These are phyloP conservation scores for Aegilops umbellulata DNA, from an alignment of 176 grass and related monocot genomes.

Conservation along the genomic window DNA sequence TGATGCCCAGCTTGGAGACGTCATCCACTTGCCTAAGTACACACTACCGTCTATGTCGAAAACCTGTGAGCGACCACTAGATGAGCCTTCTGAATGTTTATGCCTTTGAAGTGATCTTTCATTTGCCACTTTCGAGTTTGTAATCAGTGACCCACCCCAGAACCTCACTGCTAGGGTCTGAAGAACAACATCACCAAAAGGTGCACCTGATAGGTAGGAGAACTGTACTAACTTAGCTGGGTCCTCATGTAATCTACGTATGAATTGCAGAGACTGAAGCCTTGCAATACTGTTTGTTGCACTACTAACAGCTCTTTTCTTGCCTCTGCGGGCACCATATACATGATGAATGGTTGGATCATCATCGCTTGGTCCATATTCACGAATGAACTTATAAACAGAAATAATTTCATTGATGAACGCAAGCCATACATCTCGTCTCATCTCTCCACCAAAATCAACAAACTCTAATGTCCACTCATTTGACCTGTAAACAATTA, in stretches of 20 bases:
- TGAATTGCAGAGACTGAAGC: constrained; percentile 93
- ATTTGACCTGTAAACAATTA: constrained; percentile 57
- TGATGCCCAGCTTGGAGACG: constrained; percentile 68
- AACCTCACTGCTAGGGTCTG: constrained; percentile 87
- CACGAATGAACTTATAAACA: constrained; percentile 76
- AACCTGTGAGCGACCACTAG: constrained; percentile 54
- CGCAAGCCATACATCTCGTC: constrained; percentile 89
- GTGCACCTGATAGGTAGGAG: constrained; percentile 63
- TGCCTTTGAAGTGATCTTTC: constrained; percentile 37
- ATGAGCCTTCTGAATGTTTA: constrained; percentile 57
- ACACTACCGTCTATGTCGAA: constrained; percentile 85
- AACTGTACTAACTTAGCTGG: constrained; percentile 83
- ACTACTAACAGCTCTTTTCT: constrained; percentile 71
- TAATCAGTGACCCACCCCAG: constrained; percentile 76
- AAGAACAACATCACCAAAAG: constrained; percentile 83
- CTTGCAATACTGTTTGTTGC: constrained; percentile 83
- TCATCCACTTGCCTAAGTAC: constrained; percentile 94
- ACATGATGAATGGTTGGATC: constrained; percentile 80
- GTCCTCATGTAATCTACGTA: constrained; percentile 79
- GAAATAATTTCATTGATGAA: constrained; percentile 90
- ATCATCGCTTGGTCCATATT: constrained; percentile 71
- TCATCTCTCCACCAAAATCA: constrained; percentile 91
- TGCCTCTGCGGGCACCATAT: constrained; percentile 80
- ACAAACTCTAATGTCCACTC: constrained; percentile 96
- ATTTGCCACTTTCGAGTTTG: constrained; percentile 50